These are phyloP conservation scores for Tirmania nivea DNA, from an alignment of 495 filamentous ascomycete species.

Conservation along the genomic window DNA sequence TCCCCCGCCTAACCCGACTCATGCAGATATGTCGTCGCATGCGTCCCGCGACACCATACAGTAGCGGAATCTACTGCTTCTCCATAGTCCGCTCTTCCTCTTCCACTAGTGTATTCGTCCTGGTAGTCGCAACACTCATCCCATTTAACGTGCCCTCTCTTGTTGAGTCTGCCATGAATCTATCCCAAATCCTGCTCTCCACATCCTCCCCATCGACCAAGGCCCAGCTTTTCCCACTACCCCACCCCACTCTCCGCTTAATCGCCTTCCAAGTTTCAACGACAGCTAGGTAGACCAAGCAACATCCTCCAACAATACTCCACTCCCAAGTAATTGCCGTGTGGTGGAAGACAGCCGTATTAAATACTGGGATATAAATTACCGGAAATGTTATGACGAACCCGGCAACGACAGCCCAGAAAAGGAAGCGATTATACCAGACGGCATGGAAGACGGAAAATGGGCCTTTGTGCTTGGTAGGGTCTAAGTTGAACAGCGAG, in stretches of 20 bases:
- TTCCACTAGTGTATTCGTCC: too few relatives aligned
- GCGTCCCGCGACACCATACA: too few relatives aligned
- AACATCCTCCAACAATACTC: constrained; percentile 30
- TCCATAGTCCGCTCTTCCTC: too few relatives aligned
- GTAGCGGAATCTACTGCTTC: too few relatives aligned
- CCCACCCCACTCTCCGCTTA: constrained; percentile 21
- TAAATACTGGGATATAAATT: constrained; percentile 34
- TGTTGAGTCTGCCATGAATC: too few relatives aligned
- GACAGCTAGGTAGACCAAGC: constrained; percentile 26
- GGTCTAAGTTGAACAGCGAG: constrained; percentile 31
- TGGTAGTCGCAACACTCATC: too few relatives aligned
- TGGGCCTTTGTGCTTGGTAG: constrained; percentile 23
- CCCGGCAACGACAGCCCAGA: constrained; percentile 33
- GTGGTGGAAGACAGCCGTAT: constrained; percentile 34
- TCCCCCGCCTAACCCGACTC: too few relatives aligned
- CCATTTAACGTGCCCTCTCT: too few relatives aligned
- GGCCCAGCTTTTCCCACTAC: too few relatives aligned
- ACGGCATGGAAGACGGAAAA: constrained; percentile 28
- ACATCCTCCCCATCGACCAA: too few relatives aligned
- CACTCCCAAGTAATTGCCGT: constrained; percentile 35
- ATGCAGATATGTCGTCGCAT: too few relatives aligned
- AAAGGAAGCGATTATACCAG: constrained; percentile 36
- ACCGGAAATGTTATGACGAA: constrained; percentile 36
- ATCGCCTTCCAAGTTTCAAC: constrained; percentile 34
- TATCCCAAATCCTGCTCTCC: too few relatives aligned